phyloP scores from a whole-genome alignment of 1,284 basidiomycete genomes.

The Pascua guehoae region DNA sequence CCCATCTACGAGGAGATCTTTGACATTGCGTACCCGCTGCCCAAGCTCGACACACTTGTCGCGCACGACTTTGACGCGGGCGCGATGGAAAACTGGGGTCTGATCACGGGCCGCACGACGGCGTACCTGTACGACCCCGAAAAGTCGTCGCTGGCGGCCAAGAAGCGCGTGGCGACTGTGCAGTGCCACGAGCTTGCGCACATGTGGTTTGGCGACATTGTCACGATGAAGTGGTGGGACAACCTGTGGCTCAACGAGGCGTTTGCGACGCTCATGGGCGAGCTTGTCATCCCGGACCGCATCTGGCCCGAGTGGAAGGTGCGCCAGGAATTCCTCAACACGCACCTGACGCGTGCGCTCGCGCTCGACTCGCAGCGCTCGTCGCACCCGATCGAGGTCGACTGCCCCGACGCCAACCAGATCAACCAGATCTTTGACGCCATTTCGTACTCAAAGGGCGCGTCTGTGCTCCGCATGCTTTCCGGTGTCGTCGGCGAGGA shows the following conservation, averaged over 20 bases:
- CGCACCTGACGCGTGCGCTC: slow-evolving; percentile 61
- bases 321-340: slow-evolving; percentile 55
- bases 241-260: slow-evolving; percentile 70
- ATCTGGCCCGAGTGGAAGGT: slow-evolving; percentile 57
- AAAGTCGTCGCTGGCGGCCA: slow-evolving; percentile 68
- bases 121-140: slow-evolving; percentile 78
- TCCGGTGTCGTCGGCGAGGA: slow-evolving; percentile 85
- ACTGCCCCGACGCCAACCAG: slow-evolving; percentile 79
- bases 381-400: slow-evolving; percentile 92
- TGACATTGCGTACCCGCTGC: slow-evolving; percentile 83
- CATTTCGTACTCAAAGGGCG: slow-evolving; percentile 82
- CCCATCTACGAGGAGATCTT: slow-evolving; percentile 93
- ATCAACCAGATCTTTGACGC: slow-evolving; percentile 87
- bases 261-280: slow-evolving; percentile 81
- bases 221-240: slow-evolving; percentile 93
- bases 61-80: slow-evolving; percentile 85
- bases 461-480: slow-evolving; percentile 85
- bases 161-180: slow-evolving; percentile 72
- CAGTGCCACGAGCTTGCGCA: slow-evolving; percentile 48
- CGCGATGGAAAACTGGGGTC: slow-evolving; percentile 94
- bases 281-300: slow-evolving; percentile 80
- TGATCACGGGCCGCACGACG: slow-evolving; percentile 85
- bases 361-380: slow-evolving; percentile 82
- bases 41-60: slow-evolving; percentile 83
- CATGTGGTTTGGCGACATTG: slow-evolving; percentile 80